Evolutionary conservation across 352 stramenopile genomes (phyloP).

Genomic region (Globisporangium megalacanthum): DNA sequence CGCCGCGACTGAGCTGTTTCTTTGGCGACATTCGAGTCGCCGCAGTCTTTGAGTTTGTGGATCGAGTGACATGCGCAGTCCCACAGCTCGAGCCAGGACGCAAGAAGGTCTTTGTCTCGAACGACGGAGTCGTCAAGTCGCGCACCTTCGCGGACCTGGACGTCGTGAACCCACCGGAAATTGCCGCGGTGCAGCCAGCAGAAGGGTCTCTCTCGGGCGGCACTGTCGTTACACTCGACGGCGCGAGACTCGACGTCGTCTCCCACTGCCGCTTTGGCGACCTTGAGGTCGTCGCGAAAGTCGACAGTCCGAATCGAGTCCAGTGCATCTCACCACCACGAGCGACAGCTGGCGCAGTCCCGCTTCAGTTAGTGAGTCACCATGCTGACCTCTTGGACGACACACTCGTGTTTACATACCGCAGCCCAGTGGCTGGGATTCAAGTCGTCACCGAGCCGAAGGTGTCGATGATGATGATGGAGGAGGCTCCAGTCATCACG

Average conservation of each 20-base stretch:
- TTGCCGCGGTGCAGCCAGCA: constrained; percentile 29
- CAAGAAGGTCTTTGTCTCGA: constrained; percentile 38
- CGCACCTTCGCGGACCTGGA: constrained; percentile 27
- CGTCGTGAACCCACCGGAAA: constrained; percentile 42
- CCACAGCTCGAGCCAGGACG: constrained; percentile 22
- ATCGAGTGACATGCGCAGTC: constrained; percentile 30
- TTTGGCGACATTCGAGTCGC: constrained; percentile 27
- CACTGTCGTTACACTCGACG: constrained; percentile 33
- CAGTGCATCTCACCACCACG: constrained; percentile 29
- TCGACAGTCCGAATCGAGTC: constrained; percentile 24
- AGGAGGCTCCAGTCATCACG: constrained; percentile 14
- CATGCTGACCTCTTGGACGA: constrained; percentile 33
- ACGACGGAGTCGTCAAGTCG: constrained; percentile 43
- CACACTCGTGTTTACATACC: constrained; percentile 41
- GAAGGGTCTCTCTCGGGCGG: constrained; percentile 31
- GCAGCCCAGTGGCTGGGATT: background rate
- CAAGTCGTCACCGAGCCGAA: background rate
- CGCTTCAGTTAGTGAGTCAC: constrained; percentile 35
- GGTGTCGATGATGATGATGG: background rate
- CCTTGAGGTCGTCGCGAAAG: constrained; percentile 18
- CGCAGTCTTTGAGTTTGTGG: constrained; percentile 29
- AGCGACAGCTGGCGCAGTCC: constrained; percentile 24
- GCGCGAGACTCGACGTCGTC: constrained; percentile 42
- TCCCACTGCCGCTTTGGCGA: constrained; percentile 72
- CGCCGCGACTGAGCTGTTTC: constrained; percentile 44